Evolutionary conservation across 805 yeast genomes (phyloP), one percentile per base, ranked within the genome.

Genomic region (Starmerella sirachaensis): DNA sequence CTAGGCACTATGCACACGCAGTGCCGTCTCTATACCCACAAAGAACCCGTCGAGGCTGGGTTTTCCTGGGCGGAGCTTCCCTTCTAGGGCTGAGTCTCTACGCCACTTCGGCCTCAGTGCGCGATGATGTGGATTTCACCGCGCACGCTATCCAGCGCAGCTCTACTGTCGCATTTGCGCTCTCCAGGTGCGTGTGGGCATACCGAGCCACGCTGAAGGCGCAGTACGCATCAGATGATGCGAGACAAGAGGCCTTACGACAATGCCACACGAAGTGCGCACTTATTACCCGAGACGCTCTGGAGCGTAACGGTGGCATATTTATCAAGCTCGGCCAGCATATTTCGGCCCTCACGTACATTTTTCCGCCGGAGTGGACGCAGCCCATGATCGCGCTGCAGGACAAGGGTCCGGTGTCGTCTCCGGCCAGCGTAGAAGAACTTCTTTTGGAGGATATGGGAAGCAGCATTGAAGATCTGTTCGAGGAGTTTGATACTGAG

Each of bases 241-340:
- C 62, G 2, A 68, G 77, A 31, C 49, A 57, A 2, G 47, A 52
- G 4, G 88, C 77, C 1, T 58, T 88, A 34, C 58, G 70, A 6
- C 58, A 65, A 28, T 80, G 94, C 29, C 97, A 91, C 55, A 56
- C 63, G 41, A 63, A 63, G 39, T 85, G 94, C 33, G 96, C 98
- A 0, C 53, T 63, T 9, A 74, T 85, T 37, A 83, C 98, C 0
- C 64, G 83, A 39, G 59, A 63, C 29, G 95, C 96, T 0, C 60
- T 91, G 24, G 85, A 82, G 53, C 65, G 64, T 21, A 91, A 91
- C 53, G 96, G 94, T 13, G 98, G 98, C 1, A 69, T 91, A 6
- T 91, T 78, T 57, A 91, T 91, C 58, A 91, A 91, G 58, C 63
- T 91, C 30, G 98, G 99, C 10, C 98, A 91, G 57, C 98, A 91